Evolutionary conservation across 345 rosid species (phyloP).

Genomic region (Microthlaspi erraticum): DNA sequence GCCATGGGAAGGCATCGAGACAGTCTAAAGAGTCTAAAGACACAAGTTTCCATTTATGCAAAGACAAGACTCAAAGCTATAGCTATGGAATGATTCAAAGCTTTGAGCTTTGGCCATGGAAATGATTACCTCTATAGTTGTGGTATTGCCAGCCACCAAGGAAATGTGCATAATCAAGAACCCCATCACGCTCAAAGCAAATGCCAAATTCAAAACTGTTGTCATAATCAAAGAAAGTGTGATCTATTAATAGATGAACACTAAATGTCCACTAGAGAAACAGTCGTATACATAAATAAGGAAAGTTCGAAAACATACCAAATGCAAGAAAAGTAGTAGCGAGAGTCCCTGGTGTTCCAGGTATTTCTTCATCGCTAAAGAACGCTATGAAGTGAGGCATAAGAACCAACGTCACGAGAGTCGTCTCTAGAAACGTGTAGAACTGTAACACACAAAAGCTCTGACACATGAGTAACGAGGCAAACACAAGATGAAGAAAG

Average conservation of each 20-base stretch:
- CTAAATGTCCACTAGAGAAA: slow-evolving; percentile 4
- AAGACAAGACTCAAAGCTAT: neutral
- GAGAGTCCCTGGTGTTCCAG: slow-evolving; percentile 93
- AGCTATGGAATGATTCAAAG: neutral
- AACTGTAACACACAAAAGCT: slow-evolving; percentile 61
- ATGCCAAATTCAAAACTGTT: slow-evolving; percentile 90
- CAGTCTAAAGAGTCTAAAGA: neutral
- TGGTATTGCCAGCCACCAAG: slow-evolving; percentile 80
- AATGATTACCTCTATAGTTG: slow-evolving; percentile 84
- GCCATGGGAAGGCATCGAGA: slow-evolving; percentile 16
- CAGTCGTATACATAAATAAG: neutral
- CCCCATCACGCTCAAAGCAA: slow-evolving; percentile 91
- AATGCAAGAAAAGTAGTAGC: slow-evolving; percentile 97
- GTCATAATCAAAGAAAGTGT: slow-evolving; percentile 32
- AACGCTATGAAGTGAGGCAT: slow-evolving; percentile 92
- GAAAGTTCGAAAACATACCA: slow-evolving; percentile 54
- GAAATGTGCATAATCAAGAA: slow-evolving; percentile 95
- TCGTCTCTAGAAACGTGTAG: slow-evolving; percentile 97
- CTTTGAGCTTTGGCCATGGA: neutral
- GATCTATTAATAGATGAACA: neutral
- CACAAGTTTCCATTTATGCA: neutral
- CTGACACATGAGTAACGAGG: neutral
- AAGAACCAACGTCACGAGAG: slow-evolving; percentile 79
- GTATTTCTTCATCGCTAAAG: slow-evolving; percentile 94
- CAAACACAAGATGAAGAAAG: slow-evolving; percentile 11